Evolutionary conservation across 345 rosid genomes (phyloP), one percentile per base, ranked within the genome.

Genomic region (Eucalyptus tenuipes): DNA sequence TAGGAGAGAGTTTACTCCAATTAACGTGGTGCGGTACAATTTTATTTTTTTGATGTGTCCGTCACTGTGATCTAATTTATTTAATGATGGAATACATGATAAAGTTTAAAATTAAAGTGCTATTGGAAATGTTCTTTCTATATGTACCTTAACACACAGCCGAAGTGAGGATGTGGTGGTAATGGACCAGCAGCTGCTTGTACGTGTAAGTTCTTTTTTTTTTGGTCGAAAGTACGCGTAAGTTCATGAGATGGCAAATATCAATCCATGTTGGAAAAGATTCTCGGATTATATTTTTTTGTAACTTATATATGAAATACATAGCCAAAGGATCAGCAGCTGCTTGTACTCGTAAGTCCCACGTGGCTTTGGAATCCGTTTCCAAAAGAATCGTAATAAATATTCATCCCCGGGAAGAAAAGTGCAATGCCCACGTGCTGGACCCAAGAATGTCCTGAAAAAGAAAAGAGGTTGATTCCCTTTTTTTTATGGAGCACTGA

Each of bases 51-150:
- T 16, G 20, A 75, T 20, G 27, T 2, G 15, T 11, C 45, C 3
- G 2, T 37, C 8, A 0, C 4, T 5, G 2, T 17, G 1, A 33
- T 71, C 25, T 33, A 18, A 37, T 20, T 75, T 20, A 75, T 75
- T 10, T 1, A 52, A 11, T 18, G 13, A 11, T 5, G 8, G 4
- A 75, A 20, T 20, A 6, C 27, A 2, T 10, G 0, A 37, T 37
- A 14, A 10, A 75, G 25, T 10, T 75, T 75, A 6, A 6, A 75
- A 33, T 71, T 37, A 37, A 75, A 75, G 42, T 75, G 45, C 22
- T 40, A 22, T 37, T 37, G 25, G 3, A 18, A 37, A 5, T 5
- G 7, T 10, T 75, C 31, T 75, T 37, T 33, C 20, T 75, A 37
- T 37, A 14, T 66, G 37, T 1, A 24, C 0, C 10, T n/a, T 64